phyloP scores from a whole-genome alignment of 139 green algal species.

The Chlorella sp. region DNA sequence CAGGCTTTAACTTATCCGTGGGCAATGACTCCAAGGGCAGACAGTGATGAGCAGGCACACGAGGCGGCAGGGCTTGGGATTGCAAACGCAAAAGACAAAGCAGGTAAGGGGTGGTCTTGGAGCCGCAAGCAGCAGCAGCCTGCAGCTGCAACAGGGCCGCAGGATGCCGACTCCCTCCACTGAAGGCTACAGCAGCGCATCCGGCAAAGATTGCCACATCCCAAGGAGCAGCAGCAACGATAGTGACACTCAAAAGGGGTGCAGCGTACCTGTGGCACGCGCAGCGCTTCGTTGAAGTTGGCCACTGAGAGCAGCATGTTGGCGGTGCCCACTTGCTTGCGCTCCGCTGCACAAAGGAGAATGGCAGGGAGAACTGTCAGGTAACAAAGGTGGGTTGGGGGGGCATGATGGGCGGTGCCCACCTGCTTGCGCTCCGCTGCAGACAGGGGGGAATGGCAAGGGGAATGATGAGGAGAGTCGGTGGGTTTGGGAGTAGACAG shows the following conservation, averaged over 20 bases:
- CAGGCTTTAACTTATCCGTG: too few species aligned
- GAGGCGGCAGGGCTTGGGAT: too few species aligned
- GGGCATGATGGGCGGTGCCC: background rate
- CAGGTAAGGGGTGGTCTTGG: too few species aligned
- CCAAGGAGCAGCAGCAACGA: background rate
- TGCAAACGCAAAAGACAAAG: too few species aligned
- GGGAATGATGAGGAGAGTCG: background rate
- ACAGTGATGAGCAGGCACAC: too few species aligned
- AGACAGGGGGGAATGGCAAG: background rate
- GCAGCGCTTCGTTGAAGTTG: constrained; percentile 91
- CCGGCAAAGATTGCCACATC: background rate
- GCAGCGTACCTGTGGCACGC: constrained; percentile 53
- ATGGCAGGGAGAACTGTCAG: background rate
- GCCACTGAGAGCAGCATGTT: constrained; percentile 87
- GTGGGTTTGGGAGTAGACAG: too few species aligned
- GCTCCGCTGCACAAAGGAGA: constrained; percentile 61
- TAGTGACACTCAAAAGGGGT: background rate
- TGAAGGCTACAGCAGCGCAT: background rate
- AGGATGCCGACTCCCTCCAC: too few species aligned
- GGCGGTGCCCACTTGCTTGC: constrained; percentile 73
- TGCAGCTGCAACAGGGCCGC: too few species aligned
- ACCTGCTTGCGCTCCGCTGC: background rate
- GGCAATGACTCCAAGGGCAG: too few species aligned
- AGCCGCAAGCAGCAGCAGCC: too few species aligned
- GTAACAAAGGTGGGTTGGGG: constrained; percentile 22